Evolutionary conservation across 305 asterid species (phyloP).

Genomic region (Solanum hybrid): DNA sequence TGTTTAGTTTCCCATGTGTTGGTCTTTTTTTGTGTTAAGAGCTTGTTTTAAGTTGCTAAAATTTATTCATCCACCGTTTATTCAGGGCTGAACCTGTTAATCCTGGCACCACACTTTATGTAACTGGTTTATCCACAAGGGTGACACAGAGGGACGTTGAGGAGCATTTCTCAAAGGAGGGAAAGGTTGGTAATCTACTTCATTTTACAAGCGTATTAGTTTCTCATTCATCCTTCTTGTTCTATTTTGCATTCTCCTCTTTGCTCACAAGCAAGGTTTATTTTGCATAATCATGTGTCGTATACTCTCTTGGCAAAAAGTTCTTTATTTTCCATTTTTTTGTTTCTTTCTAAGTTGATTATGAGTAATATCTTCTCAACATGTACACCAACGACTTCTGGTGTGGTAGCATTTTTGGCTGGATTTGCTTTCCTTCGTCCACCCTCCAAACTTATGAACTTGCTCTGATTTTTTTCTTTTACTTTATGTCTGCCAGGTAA

Average conservation of each 20-base stretch:
- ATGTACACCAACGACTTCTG: neutral
- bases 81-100: slow-evolving; percentile 27
- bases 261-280: neutral
- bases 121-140: slow-evolving; percentile 89
- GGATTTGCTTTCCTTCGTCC: neutral
- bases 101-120: slow-evolving; percentile 85
- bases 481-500: slow-evolving; percentile 39
- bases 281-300: neutral
- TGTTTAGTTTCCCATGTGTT: neutral
- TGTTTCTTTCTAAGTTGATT: neutral
- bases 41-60: neutral
- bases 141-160: slow-evolving; percentile 91
- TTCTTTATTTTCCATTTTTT: neutral
- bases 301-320: neutral
- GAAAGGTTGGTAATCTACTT: slow-evolving; percentile 47
- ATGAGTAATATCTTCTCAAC: neutral
- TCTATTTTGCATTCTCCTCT: neutral
- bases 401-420: neutral
- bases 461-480: neutral
- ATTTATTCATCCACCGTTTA: neutral
- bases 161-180: slow-evolving; percentile 94
- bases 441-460: neutral
- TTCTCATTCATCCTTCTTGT: neutral
- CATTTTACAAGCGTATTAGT: neutral
- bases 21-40: neutral